A percentile compares a stretch with the other conserved stretches of the same genome.
These are phyloP conservation scores for Pueraria montana DNA, from an alignment of 306 rosid genomes.

Conservation along the genomic window DNA sequence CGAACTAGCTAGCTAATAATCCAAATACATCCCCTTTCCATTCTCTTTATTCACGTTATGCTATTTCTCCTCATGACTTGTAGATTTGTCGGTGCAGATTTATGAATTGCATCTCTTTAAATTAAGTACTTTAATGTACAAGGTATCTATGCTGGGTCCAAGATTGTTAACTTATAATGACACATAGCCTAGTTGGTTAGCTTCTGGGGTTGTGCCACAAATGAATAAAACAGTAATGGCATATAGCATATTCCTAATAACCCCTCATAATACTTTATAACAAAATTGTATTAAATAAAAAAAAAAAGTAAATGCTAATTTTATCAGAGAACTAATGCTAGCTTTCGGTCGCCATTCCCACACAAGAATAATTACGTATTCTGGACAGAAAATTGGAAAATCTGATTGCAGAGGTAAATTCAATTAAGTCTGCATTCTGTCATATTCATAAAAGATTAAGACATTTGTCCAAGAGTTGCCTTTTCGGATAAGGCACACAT, in stretches of 20 bases:
- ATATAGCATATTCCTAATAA: neutral
- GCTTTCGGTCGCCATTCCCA: neutral
- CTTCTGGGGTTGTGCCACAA: conserved; percentile 9
- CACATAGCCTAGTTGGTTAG: neutral
- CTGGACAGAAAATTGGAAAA: neutral
- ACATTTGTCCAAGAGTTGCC: conserved; percentile 47
- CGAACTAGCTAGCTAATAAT: conserved; percentile 21
- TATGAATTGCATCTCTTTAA: neutral
- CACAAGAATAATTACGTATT: neutral
- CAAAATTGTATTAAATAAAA: neutral
- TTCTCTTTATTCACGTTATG: conserved; percentile 28
- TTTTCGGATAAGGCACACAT: conserved; percentile 56
- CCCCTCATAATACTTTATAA: neutral
- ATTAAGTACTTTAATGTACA: conserved; percentile 28
- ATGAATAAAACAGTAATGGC: neutral
- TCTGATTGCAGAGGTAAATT: conserved; percentile 29
- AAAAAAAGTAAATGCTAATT: neutral
- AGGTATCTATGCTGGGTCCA: conserved; percentile 16
- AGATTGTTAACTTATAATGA: conserved; percentile 5
- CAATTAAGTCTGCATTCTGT: conserved; percentile 1
- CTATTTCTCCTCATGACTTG: conserved; percentile 1
- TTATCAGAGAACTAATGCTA: neutral
- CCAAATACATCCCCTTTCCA: conserved; percentile 48
- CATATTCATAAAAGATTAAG: conserved; percentile 1
- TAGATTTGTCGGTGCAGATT: conserved; percentile 25